Conservation (phyloP, 345 rosid genomes). For the Excoecaria agallocha region DNA sequence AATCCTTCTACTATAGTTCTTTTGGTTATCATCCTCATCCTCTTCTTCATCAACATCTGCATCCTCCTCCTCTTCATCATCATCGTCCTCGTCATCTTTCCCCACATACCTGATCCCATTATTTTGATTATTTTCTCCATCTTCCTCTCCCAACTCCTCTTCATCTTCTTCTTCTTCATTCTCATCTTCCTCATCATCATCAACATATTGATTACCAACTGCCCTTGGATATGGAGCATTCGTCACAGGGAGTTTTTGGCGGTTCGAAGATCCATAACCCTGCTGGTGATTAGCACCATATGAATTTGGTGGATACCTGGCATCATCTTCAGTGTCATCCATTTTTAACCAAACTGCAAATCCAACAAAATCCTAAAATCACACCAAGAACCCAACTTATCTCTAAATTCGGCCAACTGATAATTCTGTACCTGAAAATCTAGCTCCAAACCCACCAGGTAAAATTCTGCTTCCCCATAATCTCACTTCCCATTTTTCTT, state of each 20-base stretch:
- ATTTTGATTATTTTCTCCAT: slow-evolving; percentile 35
- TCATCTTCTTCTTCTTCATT: slow-evolving; percentile 33
- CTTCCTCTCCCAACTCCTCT: slow-evolving; percentile 39
- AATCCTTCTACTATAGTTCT: slow-evolving; percentile 22
- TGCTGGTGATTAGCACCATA: slow-evolving; percentile 43
- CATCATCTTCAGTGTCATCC: slow-evolving; percentile 79
- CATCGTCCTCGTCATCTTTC: slow-evolving; percentile 33
- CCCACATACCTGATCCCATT: slow-evolving; percentile 38
- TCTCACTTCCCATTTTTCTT: neutral
- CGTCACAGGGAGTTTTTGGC: slow-evolving; percentile 57
- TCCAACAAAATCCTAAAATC: slow-evolving; percentile 1
- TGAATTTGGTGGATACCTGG: slow-evolving; percentile 56
- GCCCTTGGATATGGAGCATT: slow-evolving; percentile 37
- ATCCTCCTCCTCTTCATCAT: slow-evolving; percentile 23
- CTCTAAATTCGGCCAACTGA: neutral
- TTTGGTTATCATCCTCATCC: slow-evolving; percentile 34
- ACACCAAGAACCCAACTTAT: neutral
- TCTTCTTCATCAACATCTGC: slow-evolving; percentile 31
- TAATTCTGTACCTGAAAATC: neutral
- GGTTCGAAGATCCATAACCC: slow-evolving; percentile 42
- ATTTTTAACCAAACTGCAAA: slow-evolving; percentile 30
- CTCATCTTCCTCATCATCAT: slow-evolving; percentile 43
- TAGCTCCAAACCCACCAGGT: neutral
- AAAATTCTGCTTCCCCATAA: neutral
- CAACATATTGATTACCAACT: slow-evolving; percentile 28